A percentile compares a stretch with the other conserved stretches of the same genome.
Evolutionary conservation across 192 early-diverging fungal genomes (phyloP).

Genomic region (Mortierella hygrophila): DNA sequence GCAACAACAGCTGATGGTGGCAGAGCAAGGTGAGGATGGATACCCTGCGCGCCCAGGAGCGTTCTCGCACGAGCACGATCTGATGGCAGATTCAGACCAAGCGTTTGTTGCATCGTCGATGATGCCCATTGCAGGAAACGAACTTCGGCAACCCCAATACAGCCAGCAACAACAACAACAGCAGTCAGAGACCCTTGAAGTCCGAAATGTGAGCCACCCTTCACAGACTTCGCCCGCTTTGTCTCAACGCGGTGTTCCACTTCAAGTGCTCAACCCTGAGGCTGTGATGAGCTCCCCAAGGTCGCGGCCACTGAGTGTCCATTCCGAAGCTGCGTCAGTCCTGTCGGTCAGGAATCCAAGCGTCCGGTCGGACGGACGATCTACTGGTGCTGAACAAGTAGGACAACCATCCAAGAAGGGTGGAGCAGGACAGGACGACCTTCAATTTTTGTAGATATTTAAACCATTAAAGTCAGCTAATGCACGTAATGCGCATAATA

Average conservation of each 20-base stretch:
- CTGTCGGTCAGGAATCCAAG: conserved; percentile 8
- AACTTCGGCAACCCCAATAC: conserved; percentile 17
- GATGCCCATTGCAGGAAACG: conserved; percentile 24
- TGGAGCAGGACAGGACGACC: background rate
- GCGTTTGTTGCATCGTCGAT: conserved; percentile 49
- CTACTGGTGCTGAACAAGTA: background rate
- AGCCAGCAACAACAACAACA: conserved; percentile 21
- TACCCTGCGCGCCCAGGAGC: conserved; percentile 10
- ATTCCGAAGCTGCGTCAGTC: background rate
- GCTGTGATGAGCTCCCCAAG: background rate
- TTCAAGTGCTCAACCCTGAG: background rate
- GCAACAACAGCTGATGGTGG: conserved; percentile 17
- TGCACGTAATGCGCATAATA: background rate
- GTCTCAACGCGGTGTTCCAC: conserved; percentile 1
- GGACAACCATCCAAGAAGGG: background rate
- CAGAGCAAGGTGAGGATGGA: conserved; percentile 15
- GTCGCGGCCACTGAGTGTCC: conserved; percentile 12
- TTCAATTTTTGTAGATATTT: background rate
- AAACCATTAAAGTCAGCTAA: too few relatives aligned
- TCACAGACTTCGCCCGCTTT: background rate
- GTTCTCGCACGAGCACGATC: conserved; percentile 16
- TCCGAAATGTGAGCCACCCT: background rate
- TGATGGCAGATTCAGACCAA: conserved; percentile 16
- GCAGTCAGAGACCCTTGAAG: background rate
- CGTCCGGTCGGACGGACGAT: background rate